These are phyloP conservation scores for Cladophialophora chaetospira DNA, from an alignment of 2,329 filamentous ascomycete species.

Conservation along the genomic window DNA sequence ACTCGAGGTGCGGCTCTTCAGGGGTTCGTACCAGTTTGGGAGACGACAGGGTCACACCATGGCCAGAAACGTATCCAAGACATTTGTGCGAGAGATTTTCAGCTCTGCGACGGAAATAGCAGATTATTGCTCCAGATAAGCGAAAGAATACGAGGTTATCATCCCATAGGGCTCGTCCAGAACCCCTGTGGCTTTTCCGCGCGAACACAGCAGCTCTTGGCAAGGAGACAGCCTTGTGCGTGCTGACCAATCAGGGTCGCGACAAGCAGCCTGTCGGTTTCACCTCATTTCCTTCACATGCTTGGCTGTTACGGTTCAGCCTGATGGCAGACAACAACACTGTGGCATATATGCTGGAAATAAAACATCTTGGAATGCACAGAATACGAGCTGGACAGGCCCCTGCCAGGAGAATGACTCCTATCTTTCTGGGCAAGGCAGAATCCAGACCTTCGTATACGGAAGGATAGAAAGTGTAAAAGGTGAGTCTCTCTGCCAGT, in stretches of 20 bases:
- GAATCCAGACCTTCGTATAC: neutral
- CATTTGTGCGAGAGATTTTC: slow-evolving; percentile 1
- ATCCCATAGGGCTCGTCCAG: neutral
- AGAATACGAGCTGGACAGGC: slow-evolving; percentile 1
- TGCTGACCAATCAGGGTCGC: neutral
- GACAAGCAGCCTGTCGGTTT: neutral
- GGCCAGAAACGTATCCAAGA: neutral
- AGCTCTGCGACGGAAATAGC: neutral
- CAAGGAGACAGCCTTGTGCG: neutral
- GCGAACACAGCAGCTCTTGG: neutral
- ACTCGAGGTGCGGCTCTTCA: no score
- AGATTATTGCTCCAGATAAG: neutral
- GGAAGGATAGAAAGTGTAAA: neutral
- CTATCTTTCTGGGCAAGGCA: neutral
- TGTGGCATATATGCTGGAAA: neutral
- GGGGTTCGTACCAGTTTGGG: no score
- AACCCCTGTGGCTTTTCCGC: neutral
- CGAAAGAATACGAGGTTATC: neutral
- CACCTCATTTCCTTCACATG: slow-evolving; percentile 1
- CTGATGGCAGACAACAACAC: neutral
- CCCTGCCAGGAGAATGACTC: neutral
- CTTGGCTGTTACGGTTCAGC: neutral
- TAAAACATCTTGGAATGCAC: neutral
- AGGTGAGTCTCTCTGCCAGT: neutral
- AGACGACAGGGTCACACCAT: neutral